Conservation (phyloP, 2,329 filamentous ascomycete genomes). For the Alternaria tenuissima region DNA sequence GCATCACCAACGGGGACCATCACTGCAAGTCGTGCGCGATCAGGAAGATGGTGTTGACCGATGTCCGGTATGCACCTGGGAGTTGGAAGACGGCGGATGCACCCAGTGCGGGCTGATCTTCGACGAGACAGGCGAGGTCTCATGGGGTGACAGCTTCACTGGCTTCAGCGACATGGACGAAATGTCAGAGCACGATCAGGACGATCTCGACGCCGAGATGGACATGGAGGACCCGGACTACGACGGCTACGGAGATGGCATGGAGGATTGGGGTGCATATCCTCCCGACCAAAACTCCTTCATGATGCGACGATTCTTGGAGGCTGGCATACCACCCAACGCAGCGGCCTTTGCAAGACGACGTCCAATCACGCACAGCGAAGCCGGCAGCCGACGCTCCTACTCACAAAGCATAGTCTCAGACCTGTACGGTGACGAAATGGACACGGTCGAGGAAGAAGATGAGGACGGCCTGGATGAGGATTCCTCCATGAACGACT, state of each 20-base stretch:
- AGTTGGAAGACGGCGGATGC: conserved; percentile 69
- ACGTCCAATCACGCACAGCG: conserved; percentile 52
- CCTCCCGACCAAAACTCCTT: conserved; percentile 40
- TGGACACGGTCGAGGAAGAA: conserved; percentile 54
- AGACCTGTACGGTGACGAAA: conserved; percentile 52
- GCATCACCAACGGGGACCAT: conserved; percentile 28
- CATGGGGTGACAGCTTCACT: conserved; percentile 49
- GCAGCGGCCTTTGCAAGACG: conserved; percentile 33
- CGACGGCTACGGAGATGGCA: conserved; percentile 43
- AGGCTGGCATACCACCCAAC: conserved; percentile 36
- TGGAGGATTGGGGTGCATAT: conserved; percentile 44
- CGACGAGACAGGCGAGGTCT: conserved; percentile 55
- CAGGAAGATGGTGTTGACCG: conserved; percentile 67
- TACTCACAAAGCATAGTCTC: conserved; percentile 53
- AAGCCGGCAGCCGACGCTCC: conserved; percentile 51
- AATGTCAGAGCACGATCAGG: conserved; percentile 50
- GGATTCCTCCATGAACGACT: conserved; percentile 54
- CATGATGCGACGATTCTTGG: conserved; percentile 47
- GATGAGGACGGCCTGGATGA: conserved; percentile 51
- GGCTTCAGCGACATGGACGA: conserved; percentile 58
- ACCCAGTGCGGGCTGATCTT: conserved; percentile 62
- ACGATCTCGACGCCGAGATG: conserved; percentile 53
- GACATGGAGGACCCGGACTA: conserved; percentile 52
- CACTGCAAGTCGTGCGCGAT: conserved; percentile 60
- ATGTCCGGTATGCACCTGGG: conserved; percentile 69